Evolutionary conservation across 202 grass and related monocot genomes (phyloP), one percentile per base, ranked within the genome.

Genomic region (Panicum virgatum): DNA sequence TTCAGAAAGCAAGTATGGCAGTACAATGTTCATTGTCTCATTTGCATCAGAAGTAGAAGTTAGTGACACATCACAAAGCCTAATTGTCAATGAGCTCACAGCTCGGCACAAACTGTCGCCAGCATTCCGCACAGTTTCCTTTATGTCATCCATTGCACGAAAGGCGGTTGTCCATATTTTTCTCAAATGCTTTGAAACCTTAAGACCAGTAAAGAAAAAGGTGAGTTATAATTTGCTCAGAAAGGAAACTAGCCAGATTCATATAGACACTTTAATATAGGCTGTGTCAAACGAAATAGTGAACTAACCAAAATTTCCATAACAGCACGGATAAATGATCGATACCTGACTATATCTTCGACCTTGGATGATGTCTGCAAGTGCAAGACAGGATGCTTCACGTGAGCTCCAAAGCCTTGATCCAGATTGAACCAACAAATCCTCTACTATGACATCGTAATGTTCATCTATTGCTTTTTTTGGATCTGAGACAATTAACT

Each of bases 111-210:
- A 88, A 87, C 76, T 95, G 67, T 95, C 95, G 69, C 95, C 95
- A 69, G 95, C 82, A 89, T 93, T 98, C 53, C 95, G 82, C 78
- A 98, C 95, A 54, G 95, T 95, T 91, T 98, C 95, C 77, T 98
- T 98, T 79, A 98, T 98, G 64, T 98, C 95, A 89, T 98, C 95
- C 95, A 98, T 98, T 25, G 90, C 92, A 61, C 95, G 86, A 69
- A 98, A 98, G 77, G 95, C 84, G 20, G 84, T 81, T 69, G 77
- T 90, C 95, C 95, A 98, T 93, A 95, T 93, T 58, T 80, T 95
- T 66, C 86, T 98, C 74, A 98, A 83, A 86, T 98, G 88, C 80
- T 93, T 94, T 64, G 72, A 85, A 73, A 98, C 92, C 95, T 98
- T 82, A 38, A 89, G 9, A 68, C 79, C 12, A 83, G 80, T 67